Evolutionary conservation across 495 filamentous ascomycete species (phyloP), one percentile per base, ranked within the genome.

Genomic region (Podospora pseudocomata): DNA sequence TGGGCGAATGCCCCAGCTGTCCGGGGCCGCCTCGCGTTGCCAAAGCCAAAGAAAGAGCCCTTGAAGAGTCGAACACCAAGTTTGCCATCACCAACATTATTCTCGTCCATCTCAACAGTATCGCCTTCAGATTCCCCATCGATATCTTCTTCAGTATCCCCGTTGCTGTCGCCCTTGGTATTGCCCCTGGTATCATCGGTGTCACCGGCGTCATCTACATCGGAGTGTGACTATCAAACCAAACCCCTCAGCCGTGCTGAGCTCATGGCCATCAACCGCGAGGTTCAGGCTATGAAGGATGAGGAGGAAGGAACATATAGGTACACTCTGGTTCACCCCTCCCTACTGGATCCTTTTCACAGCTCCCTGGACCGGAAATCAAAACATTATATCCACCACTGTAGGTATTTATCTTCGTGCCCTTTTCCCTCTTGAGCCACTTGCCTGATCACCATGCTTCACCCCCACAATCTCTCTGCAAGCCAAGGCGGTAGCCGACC

Each of bases 361-460:
- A 73, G 72, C 27, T 65, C 71, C 28, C 67, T 85, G 56, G 76
- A 80, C 63, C 60, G 30, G 62, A 66, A 67, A 6, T 81, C 80
- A 11, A 78, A 78, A 65, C 79, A 75, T 55, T 86, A 87, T 67
- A 74, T 86, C 34, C 76, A 86, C 57, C 85, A 85, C 68, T 85
- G 83, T 85, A 74, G 65, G 77, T 72, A 16, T 27, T 2, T 72
- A 16, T 27, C 2, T 60, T 23, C 18, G n/a, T 15, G 54, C 5
- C 54, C 54, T 5, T 30, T 65, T n/a, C 55, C 49, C 55, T 23
- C 23, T 23, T 23, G 23, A 23, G 23, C 23, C 23, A 23, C 23
- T 23, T 23, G 23, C 23, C 23, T 23, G 1, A 23, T 23, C 23
- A 23, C 20, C 62, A 32, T 7, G 27, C 16, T 55, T 53, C 60